Percentiles rank a stretch among this genome's conserved stretches.
These are phyloP conservation scores for Solanum aculeatissimum DNA, from an alignment of 305 asterid species.

Conservation along the genomic window DNA sequence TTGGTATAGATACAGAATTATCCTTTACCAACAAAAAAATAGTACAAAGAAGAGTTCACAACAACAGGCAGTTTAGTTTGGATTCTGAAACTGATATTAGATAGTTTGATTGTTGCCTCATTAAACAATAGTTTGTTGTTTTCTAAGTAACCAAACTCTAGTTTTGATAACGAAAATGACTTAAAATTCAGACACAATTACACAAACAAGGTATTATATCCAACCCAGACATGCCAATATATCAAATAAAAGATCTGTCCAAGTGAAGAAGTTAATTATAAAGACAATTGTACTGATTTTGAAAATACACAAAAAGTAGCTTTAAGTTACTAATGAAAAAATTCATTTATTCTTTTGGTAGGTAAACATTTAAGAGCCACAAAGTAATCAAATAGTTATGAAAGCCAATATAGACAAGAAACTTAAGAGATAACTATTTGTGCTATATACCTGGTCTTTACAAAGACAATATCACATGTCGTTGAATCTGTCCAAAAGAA, in stretches of 20 bases:
- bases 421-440: neutral
- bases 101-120: no score
- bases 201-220: neutral
- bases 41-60: no score
- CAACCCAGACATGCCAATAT: neutral
- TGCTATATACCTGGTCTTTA: conserved; percentile 64
- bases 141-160: no score
- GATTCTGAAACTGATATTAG: no score
- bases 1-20: no score
- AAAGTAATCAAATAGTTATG: neutral
- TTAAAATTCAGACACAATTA: neutral
- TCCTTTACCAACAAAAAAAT: no score
- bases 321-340: neutral
- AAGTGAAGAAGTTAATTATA: neutral
- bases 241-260: neutral
- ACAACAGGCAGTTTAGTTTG: no score
- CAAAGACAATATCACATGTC: conserved; percentile 65
- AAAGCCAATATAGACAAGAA: neutral
- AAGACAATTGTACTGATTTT: neutral
- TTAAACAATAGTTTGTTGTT: no score
- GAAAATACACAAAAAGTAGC: neutral
- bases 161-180: neutral
- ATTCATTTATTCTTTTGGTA: neutral
- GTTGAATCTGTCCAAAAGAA: conserved; percentile 94
- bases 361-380: neutral